Conservation (phyloP, 352 stramenopile genomes). For the Globisporangium splendens region DNA sequence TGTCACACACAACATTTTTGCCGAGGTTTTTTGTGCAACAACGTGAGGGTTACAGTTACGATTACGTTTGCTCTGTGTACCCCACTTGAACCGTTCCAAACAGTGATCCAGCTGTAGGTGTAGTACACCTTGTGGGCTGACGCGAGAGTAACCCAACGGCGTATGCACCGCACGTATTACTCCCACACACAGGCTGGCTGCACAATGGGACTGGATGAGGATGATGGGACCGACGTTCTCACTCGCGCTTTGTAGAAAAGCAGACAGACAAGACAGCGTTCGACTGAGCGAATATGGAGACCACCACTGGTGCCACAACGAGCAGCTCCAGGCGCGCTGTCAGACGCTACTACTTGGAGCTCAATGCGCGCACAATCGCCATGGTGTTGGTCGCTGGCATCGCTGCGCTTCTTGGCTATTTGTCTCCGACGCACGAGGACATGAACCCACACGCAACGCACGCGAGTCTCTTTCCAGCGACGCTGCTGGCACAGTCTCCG, state of each 20-base stretch:
- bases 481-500: conserved; percentile 12
- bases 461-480: conserved; percentile 21
- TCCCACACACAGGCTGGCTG: too few relatives aligned
- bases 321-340: neutral
- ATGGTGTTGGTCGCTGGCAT: conserved; percentile 8
- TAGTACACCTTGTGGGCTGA: too few relatives aligned
- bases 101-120: too few relatives aligned
- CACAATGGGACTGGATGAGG: too few relatives aligned
- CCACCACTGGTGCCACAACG: neutral
- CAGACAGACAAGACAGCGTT: too few relatives aligned
- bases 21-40: neutral
- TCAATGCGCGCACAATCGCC: conserved; percentile 4
- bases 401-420: conserved; percentile 18
- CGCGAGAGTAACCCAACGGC: too few relatives aligned
- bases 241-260: too few relatives aligned
- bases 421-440: conserved; percentile 27
- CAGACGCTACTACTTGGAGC: conserved; percentile 4
- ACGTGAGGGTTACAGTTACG: too few relatives aligned
- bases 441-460: conserved; percentile 17
- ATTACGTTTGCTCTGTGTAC: too few relatives aligned
- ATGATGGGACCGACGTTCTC: too few relatives aligned
- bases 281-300: neutral
- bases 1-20: neutral
- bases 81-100: too few relatives aligned
- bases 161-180: too few relatives aligned